phyloP scores from a whole-genome alignment of 2,329 filamentous ascomycete species.

The Zymoseptoria passerinii region DNA sequence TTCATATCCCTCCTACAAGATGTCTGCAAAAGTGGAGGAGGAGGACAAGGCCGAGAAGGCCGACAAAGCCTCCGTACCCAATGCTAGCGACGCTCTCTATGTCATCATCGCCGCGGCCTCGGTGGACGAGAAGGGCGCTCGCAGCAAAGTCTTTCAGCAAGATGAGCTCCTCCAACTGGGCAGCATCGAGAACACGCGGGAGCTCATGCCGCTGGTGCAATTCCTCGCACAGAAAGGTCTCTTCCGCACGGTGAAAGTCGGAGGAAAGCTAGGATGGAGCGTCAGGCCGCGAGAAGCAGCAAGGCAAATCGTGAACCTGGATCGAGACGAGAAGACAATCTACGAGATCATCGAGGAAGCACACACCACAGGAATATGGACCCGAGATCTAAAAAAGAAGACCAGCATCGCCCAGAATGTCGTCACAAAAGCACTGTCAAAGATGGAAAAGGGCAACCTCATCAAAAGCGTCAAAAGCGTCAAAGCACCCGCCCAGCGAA shows the following conservation, averaged over 20 bases:
- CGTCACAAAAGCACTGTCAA: conserved; percentile 73
- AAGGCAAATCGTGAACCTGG: conserved; percentile 38
- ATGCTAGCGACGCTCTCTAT: conserved; percentile 24
- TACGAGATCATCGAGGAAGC: conserved; percentile 84
- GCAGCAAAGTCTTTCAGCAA: conserved; percentile 27
- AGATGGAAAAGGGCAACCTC: conserved; percentile 70
- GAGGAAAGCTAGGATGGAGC: conserved; percentile 25
- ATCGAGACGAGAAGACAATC: conserved; percentile 68
- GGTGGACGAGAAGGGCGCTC: conserved; percentile 18
- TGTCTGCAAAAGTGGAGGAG: background rate
- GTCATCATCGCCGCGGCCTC: conserved; percentile 15
- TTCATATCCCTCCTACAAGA: background rate
- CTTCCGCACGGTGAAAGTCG: conserved; percentile 25
- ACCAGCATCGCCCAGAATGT: conserved; percentile 74
- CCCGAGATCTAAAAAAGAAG: conserved; percentile 67
- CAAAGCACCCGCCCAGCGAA: conserved; percentile 83
- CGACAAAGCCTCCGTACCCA: conserved; percentile 7
- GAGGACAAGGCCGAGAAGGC: background rate
- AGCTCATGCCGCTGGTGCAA: conserved; percentile 26
- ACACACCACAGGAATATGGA: conserved; percentile 82
- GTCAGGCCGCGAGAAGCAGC: conserved; percentile 19
- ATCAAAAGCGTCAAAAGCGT: conserved; percentile 88
- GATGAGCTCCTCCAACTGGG: conserved; percentile 23
- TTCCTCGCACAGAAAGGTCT: conserved; percentile 25
- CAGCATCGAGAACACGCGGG: conserved; percentile 13